Evolutionary conservation across 176 grass and related monocot species (phyloP).

Genomic region (Tillandsia leiboldiana): DNA sequence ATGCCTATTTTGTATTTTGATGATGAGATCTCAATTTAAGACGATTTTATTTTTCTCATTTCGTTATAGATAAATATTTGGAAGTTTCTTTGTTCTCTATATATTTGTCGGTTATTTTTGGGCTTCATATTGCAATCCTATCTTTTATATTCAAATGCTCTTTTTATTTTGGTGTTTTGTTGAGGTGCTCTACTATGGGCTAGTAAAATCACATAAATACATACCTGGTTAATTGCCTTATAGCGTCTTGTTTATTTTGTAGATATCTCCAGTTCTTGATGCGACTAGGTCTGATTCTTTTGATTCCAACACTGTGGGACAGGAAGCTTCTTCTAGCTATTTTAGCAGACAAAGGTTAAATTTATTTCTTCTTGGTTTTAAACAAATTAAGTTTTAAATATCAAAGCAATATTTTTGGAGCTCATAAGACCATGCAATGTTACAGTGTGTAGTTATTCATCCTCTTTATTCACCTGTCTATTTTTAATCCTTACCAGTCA

Average conservation of each 20-base stretch:
- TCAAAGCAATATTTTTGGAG: neutral
- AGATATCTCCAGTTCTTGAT: conserved; percentile 39
- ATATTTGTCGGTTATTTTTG: too few relatives aligned
- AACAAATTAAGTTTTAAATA: neutral
- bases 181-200: neutral
- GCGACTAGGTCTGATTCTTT: conserved; percentile 12
- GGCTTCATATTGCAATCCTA: too few relatives aligned
- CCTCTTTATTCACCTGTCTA: neutral
- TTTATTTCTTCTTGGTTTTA: neutral
- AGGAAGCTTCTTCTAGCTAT: conserved; percentile 17
- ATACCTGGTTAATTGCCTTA: neutral
- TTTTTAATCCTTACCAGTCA: conserved; percentile 30
- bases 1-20: too few relatives aligned
- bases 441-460: conserved; percentile 1
- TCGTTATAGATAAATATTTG: too few relatives aligned
- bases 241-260: conserved; percentile 9
- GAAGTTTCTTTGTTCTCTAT: too few relatives aligned
- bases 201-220: neutral
- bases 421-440: neutral
- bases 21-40: too few relatives aligned
- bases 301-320: conserved; percentile 6
- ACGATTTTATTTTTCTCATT: too few relatives aligned
- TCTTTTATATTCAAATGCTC: neutral
- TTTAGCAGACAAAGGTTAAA: conserved; percentile 17
- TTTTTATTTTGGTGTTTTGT: neutral